phyloP scores from a whole-genome alignment of 352 stramenopile genomes.

The Globisporangium heterothallicum region DNA sequence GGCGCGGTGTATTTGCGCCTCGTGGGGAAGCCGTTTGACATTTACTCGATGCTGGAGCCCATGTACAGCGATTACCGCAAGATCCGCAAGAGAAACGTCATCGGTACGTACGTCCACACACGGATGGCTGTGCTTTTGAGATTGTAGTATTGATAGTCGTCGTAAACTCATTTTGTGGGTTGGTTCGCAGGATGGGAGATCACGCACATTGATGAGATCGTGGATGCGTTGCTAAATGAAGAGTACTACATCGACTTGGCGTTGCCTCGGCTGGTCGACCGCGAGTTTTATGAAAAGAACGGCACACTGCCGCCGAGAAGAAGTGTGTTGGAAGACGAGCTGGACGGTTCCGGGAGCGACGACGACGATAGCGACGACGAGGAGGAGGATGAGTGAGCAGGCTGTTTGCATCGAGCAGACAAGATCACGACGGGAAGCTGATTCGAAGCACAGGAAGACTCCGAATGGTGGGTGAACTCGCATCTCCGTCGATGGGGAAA shows the following conservation, averaged over 20 bases:
- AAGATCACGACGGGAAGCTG: too few species aligned
- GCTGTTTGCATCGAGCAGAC: too few species aligned
- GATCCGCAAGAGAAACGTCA: slow-evolving; percentile 80
- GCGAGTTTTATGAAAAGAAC: slow-evolving; percentile 82
- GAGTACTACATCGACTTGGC: slow-evolving; percentile 93
- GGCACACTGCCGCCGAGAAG: slow-evolving; percentile 49
- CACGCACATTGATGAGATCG: slow-evolving; percentile 94
- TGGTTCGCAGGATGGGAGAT: slow-evolving; percentile 83
- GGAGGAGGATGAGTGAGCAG: background rate
- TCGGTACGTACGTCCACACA: slow-evolving; percentile 21
- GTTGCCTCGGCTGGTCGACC: slow-evolving; percentile 88
- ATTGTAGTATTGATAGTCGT: background rate
- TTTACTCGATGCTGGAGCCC: slow-evolving; percentile 93
- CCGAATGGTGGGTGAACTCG: too few species aligned
- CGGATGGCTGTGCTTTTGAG: background rate
- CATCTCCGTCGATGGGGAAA: too few species aligned
- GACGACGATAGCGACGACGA: slow-evolving; percentile 19
- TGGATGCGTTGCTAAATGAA: slow-evolving; percentile 91
- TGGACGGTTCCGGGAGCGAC: slow-evolving; percentile 29
- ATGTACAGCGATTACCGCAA: slow-evolving; percentile 96
- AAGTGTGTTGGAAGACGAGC: slow-evolving; percentile 74
- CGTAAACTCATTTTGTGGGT: background rate
- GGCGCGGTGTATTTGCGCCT: slow-evolving; percentile 96
- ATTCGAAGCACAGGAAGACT: too few species aligned
- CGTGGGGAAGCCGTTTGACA: slow-evolving; percentile 88